A percentile compares a stretch with the other conserved stretches of the same genome.
phyloP scores from a whole-genome alignment of 2,329 filamentous ascomycete species.

The Metarhizium anisopliae region DNA sequence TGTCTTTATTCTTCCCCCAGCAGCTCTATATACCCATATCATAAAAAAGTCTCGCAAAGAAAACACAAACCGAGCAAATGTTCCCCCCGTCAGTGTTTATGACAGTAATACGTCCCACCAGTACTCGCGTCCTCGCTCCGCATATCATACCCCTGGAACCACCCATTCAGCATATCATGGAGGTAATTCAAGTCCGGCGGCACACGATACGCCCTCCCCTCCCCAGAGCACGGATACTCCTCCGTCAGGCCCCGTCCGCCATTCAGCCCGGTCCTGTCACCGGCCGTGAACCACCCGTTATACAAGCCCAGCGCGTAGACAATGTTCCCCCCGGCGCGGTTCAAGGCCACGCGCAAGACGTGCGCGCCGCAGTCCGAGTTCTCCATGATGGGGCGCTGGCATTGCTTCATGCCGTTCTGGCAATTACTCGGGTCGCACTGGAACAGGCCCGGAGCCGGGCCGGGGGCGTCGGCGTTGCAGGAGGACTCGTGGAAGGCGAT shows the following conservation, averaged over 20 bases:
- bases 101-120: no score
- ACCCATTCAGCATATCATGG: conserved; percentile 4
- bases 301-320: conserved; percentile 24
- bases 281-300: conserved; percentile 26
- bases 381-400: conserved; percentile 23
- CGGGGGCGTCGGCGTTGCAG: conserved; percentile 24
- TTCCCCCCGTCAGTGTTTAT: no score
- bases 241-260: conserved; percentile 19
- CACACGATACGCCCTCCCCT: conserved; percentile 17
- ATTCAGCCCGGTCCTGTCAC: conserved; percentile 16
- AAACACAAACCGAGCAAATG: no score
- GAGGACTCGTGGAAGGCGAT: conserved; percentile 27
- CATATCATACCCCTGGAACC: conserved; percentile 25
- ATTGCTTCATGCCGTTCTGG: conserved; percentile 18
- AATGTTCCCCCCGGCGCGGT: conserved; percentile 18
- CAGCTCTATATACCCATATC: no score
- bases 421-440: conserved; percentile 27
- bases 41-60: no score
- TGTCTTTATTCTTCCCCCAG: no score
- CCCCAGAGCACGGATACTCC: conserved; percentile 10
- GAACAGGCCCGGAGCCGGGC: conserved; percentile 25
- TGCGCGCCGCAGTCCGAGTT: conserved; percentile 25
- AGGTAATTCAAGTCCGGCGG: conserved; percentile 21
- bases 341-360: conserved; percentile 17
- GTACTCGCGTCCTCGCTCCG: conserved; percentile 11